These are phyloP conservation scores for Talaromyces piceae DNA, from an alignment of 2,329 filamentous ascomycete genomes.

Conservation along the genomic window DNA sequence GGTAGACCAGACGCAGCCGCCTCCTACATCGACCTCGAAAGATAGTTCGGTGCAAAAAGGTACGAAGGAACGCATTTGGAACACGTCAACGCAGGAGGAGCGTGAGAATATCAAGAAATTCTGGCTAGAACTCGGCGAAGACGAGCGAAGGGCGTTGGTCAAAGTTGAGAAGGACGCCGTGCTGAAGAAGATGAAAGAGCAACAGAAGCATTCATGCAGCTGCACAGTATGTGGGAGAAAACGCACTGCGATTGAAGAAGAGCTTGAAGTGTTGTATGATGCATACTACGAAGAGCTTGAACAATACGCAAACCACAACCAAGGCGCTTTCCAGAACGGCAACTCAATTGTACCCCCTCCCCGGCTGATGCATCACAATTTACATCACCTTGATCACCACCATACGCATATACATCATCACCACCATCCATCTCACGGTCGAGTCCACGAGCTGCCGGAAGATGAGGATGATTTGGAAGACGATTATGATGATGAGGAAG, in stretches of 20 bases:
- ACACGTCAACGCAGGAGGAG: slow-evolving; percentile 88
- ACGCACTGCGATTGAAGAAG: slow-evolving; percentile 93
- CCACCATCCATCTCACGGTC: slow-evolving; percentile 55
- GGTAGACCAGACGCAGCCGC: slow-evolving; percentile 25
- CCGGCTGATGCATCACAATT: slow-evolving; percentile 52
- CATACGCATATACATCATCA: slow-evolving; percentile 46
- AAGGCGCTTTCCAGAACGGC: slow-evolving; percentile 53
- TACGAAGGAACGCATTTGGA: slow-evolving; percentile 88
- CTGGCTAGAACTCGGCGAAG: slow-evolving; percentile 89
- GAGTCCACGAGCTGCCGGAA: slow-evolving; percentile 56
- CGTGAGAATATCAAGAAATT: slow-evolving; percentile 97
- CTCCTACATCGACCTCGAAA: slow-evolving; percentile 32
- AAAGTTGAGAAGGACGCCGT: slow-evolving; percentile 99
- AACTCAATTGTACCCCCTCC: slow-evolving; percentile 62
- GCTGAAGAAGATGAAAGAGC: slow-evolving; percentile 98
- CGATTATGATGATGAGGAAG: slow-evolving; percentile 51
- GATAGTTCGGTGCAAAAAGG: slow-evolving; percentile 24
- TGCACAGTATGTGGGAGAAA: slow-evolving; percentile 96
- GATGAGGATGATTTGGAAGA: slow-evolving; percentile 42
- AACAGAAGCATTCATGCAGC: slow-evolving; percentile 98
- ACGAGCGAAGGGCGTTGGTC: slow-evolving; percentile 88
- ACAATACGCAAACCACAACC: slow-evolving; percentile 85
- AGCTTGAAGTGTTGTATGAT: slow-evolving; percentile 94
- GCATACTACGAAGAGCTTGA: slow-evolving; percentile 98
- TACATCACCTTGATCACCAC: slow-evolving; percentile 47